Percentiles rank a stretch among this genome's conserved stretches.
Evolutionary conservation across 306 rosid species (phyloP).

Genomic region (Cajanus cajan): DNA sequence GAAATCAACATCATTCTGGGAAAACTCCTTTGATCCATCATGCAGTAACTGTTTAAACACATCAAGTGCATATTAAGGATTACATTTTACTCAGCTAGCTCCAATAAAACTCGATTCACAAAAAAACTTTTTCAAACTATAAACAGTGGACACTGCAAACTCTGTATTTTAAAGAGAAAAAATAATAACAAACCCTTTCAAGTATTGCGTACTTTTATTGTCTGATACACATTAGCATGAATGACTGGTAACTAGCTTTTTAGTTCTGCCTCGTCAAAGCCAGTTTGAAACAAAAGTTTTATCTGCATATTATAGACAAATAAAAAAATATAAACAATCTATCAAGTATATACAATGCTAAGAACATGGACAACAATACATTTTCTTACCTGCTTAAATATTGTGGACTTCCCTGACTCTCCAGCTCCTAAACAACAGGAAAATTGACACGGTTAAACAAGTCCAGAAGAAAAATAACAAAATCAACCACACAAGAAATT

Average conservation of each 20-base stretch:
- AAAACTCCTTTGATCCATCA: constrained; percentile 88
- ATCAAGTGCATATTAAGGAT: constrained; percentile 24
- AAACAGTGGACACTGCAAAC: too few species aligned
- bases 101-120: constrained; percentile 36
- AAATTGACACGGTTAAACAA: constrained; percentile 3
- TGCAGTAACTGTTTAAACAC: constrained; percentile 66
- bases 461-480: background rate
- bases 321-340: constrained; percentile 14
- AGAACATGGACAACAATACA: constrained; percentile 5
- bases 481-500: background rate
- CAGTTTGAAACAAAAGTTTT: constrained; percentile 93
- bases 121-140: background rate
- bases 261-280: constrained; percentile 93
- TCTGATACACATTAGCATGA: too few species aligned
- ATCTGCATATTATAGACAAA: constrained; percentile 53
- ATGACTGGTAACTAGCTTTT: too few species aligned
- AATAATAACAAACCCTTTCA: too few species aligned
- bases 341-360: constrained; percentile 5
- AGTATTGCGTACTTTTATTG: too few species aligned
- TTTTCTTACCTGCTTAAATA: constrained; percentile 85
- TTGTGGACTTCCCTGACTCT: constrained; percentile 94
- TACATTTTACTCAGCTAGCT: constrained; percentile 22
- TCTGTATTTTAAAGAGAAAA: too few species aligned
- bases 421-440: constrained; percentile 68
- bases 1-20: constrained; percentile 67